phyloP scores from a whole-genome alignment of 2,329 filamentous ascomycete genomes.

The Arthrobotrys iridis region DNA sequence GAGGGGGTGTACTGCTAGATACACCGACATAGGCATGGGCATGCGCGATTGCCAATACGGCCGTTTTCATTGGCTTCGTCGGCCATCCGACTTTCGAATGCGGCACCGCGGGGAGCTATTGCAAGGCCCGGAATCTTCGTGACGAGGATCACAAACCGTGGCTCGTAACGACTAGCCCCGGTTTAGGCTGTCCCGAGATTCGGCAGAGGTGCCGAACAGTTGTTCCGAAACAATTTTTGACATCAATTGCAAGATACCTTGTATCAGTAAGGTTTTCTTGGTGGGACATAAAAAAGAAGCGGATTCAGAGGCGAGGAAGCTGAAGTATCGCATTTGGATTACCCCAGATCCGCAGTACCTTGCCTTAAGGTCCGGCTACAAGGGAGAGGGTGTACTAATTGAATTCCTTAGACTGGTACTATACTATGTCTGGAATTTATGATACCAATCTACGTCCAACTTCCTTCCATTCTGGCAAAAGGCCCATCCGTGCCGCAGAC shows the following conservation, averaged over 20 bases:
- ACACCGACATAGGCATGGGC: background rate
- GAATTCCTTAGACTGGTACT: no score
- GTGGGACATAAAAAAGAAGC: background rate
- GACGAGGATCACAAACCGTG: conserved; percentile 8
- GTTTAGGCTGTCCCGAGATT: background rate
- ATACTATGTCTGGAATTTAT: background rate
- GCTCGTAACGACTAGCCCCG: conserved; percentile 19
- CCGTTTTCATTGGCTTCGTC: conserved; percentile 29
- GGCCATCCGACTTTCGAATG: conserved; percentile 8
- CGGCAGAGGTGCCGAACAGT: background rate
- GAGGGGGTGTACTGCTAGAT: background rate
- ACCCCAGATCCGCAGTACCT: conserved; percentile 37
- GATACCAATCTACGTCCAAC: background rate
- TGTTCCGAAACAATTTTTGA: no score
- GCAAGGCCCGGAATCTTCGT: conserved; percentile 25
- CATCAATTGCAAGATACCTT: background rate
- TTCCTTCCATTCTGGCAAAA: conserved; percentile 28
- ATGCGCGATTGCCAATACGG: conserved; percentile 34
- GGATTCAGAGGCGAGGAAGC: background rate
- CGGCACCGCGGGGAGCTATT: conserved; percentile 31
- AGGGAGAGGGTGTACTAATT: no score
- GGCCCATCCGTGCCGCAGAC: background rate
- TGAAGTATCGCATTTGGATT: background rate
- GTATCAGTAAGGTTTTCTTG: background rate
- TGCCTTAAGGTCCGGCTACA: background rate